These are phyloP conservation scores for Starmerella cellae DNA, from an alignment of 805 yeast genomes.

Conservation along the genomic window DNA sequence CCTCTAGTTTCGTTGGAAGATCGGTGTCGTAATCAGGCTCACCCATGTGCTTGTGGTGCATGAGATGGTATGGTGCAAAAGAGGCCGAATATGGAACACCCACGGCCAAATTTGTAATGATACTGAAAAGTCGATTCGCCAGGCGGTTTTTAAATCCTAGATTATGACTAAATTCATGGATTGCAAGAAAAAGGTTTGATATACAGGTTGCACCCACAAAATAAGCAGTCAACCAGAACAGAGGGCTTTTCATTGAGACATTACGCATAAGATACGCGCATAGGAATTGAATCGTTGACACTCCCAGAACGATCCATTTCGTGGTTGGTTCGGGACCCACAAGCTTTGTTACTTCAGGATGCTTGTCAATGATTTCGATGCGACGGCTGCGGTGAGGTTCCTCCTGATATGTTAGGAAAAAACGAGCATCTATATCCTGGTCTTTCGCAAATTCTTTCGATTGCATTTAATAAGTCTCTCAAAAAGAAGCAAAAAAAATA, in stretches of 20 bases:
- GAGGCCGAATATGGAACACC: conserved; percentile 86
- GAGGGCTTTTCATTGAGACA: conserved; percentile 38
- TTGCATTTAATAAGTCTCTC: no score
- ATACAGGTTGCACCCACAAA: conserved; percentile 74
- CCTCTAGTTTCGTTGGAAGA: conserved; percentile 70
- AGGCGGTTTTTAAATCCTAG: conserved; percentile 68
- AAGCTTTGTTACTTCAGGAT: conserved; percentile 68
- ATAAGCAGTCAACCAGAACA: conserved; percentile 54
- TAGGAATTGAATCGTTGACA: conserved; percentile 54
- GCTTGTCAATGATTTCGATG: conserved; percentile 53
- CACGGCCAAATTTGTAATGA: conserved; percentile 68
- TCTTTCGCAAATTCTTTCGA: no score
- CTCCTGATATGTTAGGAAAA: conserved; percentile 68
- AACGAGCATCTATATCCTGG: conserved; percentile 25
- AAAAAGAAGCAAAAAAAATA: no score
- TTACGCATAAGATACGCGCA: conserved; percentile 50
- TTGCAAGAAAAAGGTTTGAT: conserved; percentile 74
- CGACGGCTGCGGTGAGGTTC: conserved; percentile 75
- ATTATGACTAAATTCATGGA: conserved; percentile 80
- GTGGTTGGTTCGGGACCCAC: conserved; percentile 81
- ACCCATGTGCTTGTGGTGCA: conserved; percentile 84
- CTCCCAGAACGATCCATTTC: conserved; percentile 55
- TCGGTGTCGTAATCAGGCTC: conserved; percentile 77
- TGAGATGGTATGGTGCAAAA: conserved; percentile 78
- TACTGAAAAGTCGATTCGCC: conserved; percentile 63